Evolutionary conservation across 345 rosid species (phyloP).

Genomic region (Rhodomyrtus tomentosa): DNA sequence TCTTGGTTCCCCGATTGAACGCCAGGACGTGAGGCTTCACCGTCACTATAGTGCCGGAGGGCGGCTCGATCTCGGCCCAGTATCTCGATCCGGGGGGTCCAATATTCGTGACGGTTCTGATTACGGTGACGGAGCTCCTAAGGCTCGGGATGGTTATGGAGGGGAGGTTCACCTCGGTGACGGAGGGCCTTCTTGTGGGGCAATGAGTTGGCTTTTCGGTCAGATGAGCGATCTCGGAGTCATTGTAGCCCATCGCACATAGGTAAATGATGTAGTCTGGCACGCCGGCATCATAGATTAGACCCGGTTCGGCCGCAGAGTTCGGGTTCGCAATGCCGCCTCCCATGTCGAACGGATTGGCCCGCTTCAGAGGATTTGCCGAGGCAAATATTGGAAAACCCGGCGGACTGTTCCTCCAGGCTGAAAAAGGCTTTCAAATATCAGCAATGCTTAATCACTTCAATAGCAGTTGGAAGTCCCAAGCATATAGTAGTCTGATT

Average conservation of each 20-base stretch:
- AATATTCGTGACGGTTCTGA: conserved; percentile 49
- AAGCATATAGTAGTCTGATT: background rate
- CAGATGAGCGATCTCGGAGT: conserved; percentile 24
- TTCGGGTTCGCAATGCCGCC: conserved; percentile 50
- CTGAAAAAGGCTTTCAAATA: conserved; percentile 4
- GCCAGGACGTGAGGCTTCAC: conserved; percentile 24
- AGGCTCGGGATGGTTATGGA: conserved; percentile 55
- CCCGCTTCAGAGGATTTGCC: conserved; percentile 36
- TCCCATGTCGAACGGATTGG: conserved; percentile 61
- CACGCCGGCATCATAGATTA: conserved; percentile 42
- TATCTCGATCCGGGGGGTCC: conserved; percentile 31
- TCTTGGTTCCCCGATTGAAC: conserved; percentile 11
- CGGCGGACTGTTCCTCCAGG: conserved; percentile 27
- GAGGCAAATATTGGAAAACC: conserved; percentile 44
- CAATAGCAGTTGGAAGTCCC: background rate
- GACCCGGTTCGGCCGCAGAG: conserved; percentile 44
- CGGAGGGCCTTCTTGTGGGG: conserved; percentile 11
- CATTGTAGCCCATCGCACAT: conserved; percentile 41
- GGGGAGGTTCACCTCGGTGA: conserved; percentile 46
- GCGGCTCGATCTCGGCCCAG: conserved; percentile 29
- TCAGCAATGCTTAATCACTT: background rate
- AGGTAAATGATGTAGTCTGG: conserved; percentile 46
- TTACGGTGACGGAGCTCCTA: conserved; percentile 12
- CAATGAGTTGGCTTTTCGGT: conserved; percentile 13
- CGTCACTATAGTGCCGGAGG: conserved; percentile 13